phyloP scores from a whole-genome alignment of 1,284 basidiomycete species.

The Lentinula novae-zelandiae region DNA sequence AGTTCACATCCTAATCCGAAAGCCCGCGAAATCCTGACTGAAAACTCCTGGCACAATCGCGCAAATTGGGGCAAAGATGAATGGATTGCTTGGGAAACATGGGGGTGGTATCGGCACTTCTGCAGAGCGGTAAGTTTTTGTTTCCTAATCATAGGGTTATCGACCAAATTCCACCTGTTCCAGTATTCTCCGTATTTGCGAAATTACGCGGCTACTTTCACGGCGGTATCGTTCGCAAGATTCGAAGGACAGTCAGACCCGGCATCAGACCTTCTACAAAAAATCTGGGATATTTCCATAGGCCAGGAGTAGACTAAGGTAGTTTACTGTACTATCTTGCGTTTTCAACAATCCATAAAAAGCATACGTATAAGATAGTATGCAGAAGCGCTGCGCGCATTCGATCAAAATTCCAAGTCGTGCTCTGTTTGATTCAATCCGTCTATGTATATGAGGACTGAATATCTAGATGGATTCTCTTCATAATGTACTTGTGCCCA shows the following conservation, averaged over 20 bases:
- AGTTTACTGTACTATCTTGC: not conserved
- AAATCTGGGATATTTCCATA: constrained; percentile 66
- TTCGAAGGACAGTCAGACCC: constrained; percentile 54
- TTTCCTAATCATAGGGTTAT: not conserved
- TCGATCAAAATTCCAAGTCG: no score
- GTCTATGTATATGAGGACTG: no score
- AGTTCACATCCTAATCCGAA: constrained; percentile 41
- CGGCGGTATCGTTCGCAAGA: constrained; percentile 59
- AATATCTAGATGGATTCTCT: no score
- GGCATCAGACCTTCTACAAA: constrained; percentile 54
- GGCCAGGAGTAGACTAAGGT: constrained; percentile 40
- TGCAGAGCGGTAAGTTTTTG: constrained; percentile 61
- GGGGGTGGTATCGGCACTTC: constrained; percentile 87
- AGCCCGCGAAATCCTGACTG: constrained; percentile 48
- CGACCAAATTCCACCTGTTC: constrained; percentile 2
- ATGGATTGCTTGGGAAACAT: constrained; percentile 81
- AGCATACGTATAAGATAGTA: not conserved
- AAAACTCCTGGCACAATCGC: constrained; percentile 67
- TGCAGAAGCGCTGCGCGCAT: no score
- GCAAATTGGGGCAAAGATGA: constrained; percentile 62
- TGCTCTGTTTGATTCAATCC: no score
- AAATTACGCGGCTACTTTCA: constrained; percentile 63
- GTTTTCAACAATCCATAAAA: not conserved
- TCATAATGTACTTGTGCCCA: no score
- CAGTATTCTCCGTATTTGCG: constrained; percentile 76